Evolutionary conservation across 495 filamentous ascomycete species (phyloP), one percentile per base, ranked within the genome.

Genomic region (Margaritispora aquatica): DNA sequence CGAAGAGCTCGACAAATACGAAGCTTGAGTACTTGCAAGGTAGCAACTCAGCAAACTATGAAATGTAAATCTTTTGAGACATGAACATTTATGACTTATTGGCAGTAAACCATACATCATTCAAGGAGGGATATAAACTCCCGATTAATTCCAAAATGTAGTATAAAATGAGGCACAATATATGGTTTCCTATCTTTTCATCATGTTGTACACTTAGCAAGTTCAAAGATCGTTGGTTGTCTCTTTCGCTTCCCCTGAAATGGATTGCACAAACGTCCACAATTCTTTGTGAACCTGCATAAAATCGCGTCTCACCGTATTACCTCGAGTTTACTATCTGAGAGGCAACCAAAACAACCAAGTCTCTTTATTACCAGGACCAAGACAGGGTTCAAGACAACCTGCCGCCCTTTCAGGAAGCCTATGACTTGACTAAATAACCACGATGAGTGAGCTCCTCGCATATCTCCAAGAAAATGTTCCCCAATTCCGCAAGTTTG

Each of bases 401-500:
- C 9, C 29, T 44, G 2, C 10, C 15, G 19, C 3, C 38, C 8
- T n/a, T 5, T 34, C 17, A 20, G 1, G 31, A 26, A 31, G 22
- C 13, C 21, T n/a, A 53, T 46, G 54, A 44, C 38, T 44, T 44
- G 19, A 44, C 20, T 2, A 27, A 7, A 17, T 26, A 2, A 23
- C 26, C 60, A 62, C 20, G 22, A 87, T 86, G 84, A 80, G 71
- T 61, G 77, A 83, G 34, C 81, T 88, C 31, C 73, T 88, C 29
- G 67, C 75, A 51, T 88, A 83, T 65, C 80, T 89, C 51, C 71
- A 83, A 51, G 70, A 73, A 21, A 75, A 85, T 55, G 84, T 85
- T 70, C 82, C 86, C 63, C 78, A 82, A 26, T 89, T 89, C 60
- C 75, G 81, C 72, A 83, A 78, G 86, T 88, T 73, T 38, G 61